These are phyloP conservation scores for Boletales sp. DNA, from an alignment of 768 basidiomycete species.

Conservation along the genomic window DNA sequence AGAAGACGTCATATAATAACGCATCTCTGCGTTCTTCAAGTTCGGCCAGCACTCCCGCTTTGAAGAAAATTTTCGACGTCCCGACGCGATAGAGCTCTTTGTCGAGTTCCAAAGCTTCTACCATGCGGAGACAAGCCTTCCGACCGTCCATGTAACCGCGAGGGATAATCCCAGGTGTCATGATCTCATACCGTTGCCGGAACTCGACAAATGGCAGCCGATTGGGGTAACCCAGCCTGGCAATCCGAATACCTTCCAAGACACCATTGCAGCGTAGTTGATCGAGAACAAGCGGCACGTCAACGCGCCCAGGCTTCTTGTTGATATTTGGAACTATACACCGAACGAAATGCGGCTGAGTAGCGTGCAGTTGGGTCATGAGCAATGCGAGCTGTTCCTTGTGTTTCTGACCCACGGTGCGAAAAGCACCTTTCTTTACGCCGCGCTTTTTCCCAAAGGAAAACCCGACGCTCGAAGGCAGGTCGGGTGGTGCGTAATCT, in stretches of 20 bases:
- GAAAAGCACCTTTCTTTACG: slow-evolving; percentile 94
- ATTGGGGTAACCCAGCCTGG: slow-evolving; percentile 95
- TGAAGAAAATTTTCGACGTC: slow-evolving; percentile 98
- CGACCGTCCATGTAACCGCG: slow-evolving; percentile 97
- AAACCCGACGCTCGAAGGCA: slow-evolving; percentile 33
- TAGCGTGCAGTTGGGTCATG: slow-evolving; percentile 87
- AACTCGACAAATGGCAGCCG: slow-evolving; percentile 96
- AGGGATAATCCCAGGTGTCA: slow-evolving; percentile 91
- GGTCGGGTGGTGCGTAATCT: slow-evolving; percentile 51
- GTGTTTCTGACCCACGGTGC: slow-evolving; percentile 93
- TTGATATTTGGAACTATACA: slow-evolving; percentile 94
- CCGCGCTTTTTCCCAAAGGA: slow-evolving; percentile 60
- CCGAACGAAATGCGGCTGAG: slow-evolving; percentile 96
- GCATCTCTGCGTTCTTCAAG: slow-evolving; percentile 90
- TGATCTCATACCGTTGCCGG: slow-evolving; percentile 92
- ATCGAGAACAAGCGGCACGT: slow-evolving; percentile 92
- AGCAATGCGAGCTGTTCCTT: slow-evolving; percentile 91
- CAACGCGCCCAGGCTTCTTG: slow-evolving; percentile 89
- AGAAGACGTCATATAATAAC: slow-evolving; percentile 86
- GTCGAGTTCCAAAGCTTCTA: slow-evolving; percentile 85
- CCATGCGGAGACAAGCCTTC: slow-evolving; percentile 89
- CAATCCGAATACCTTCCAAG: slow-evolving; percentile 96
- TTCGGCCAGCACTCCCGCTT: slow-evolving; percentile 94
- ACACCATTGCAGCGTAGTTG: slow-evolving; percentile 99
- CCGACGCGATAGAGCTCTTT: slow-evolving; percentile 84